These are phyloP conservation scores for Ettlia oleoabundans DNA, from an alignment of 139 green algal genomes.

Conservation along the genomic window DNA sequence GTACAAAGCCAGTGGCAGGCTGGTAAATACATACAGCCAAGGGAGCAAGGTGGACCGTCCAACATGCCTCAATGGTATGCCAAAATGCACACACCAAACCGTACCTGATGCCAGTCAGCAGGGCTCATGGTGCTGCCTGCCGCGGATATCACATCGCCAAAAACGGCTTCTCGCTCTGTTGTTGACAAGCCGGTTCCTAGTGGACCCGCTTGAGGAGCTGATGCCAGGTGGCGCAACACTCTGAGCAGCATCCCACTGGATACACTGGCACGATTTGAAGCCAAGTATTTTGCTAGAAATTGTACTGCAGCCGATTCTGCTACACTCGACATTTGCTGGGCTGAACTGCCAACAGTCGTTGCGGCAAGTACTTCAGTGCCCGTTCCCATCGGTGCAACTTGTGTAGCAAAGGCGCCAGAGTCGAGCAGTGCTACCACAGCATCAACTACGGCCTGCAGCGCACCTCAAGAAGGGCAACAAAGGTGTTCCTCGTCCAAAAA, in stretches of 20 bases:
- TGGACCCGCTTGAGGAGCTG: background rate
- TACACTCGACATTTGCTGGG: background rate
- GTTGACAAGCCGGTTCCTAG: background rate
- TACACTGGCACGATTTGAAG: slow-evolving; percentile 41
- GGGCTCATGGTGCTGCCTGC: background rate
- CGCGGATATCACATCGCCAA: slow-evolving; percentile 22
- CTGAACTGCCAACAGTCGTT: too few relatives aligned
- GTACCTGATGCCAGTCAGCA: slow-evolving; percentile 22
- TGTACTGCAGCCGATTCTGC: slow-evolving; percentile 25
- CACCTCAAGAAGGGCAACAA: too few relatives aligned
- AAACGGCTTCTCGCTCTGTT: slow-evolving; percentile 18
- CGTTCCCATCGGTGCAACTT: background rate
- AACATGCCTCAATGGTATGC: too few relatives aligned
- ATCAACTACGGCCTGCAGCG: slow-evolving; percentile 49
- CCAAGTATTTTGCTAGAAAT: slow-evolving; percentile 52
- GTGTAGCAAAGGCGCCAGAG: slow-evolving; percentile 14
- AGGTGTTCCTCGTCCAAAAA: too few relatives aligned
- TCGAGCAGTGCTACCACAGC: slow-evolving; percentile 50
- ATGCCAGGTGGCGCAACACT: slow-evolving; percentile 48
- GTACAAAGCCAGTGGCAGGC: too few relatives aligned
- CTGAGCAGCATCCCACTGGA: slow-evolving; percentile 16
- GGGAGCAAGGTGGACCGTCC: too few relatives aligned
- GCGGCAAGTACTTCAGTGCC: background rate
- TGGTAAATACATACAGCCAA: too few relatives aligned
- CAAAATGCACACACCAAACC: background rate